Evolutionary conservation across 1,284 basidiomycete genomes (phyloP).

Genomic region (Thecaphora thlaspeos): DNA sequence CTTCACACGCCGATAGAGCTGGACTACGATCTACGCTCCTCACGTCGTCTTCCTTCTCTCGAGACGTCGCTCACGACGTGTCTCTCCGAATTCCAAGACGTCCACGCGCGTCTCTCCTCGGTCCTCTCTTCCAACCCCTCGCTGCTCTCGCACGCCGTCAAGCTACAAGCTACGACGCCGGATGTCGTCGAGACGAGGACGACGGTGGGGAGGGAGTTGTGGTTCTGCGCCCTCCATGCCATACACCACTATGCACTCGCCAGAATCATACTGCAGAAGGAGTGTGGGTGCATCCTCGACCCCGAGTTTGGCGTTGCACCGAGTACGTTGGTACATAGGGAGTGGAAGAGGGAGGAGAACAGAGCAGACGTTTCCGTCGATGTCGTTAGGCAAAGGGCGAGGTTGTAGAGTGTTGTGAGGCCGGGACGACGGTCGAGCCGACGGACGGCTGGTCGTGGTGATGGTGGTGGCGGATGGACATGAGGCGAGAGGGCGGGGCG

Average conservation of each 20-base stretch:
- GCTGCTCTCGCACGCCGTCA: slow-evolving; percentile 8
- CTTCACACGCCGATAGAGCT: too few species aligned
- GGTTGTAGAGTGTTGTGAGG: too few species aligned
- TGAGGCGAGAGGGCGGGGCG: too few species aligned
- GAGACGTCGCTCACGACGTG: slow-evolving; percentile 29
- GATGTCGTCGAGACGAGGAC: slow-evolving; percentile 35
- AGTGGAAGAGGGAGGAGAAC: slow-evolving; percentile 11
- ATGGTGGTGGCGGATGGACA: too few species aligned
- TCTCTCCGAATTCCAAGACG: slow-evolving; percentile 11
- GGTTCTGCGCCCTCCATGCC: slow-evolving; percentile 51
- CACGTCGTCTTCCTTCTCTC: slow-evolving; percentile 16
- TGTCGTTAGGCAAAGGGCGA: too few species aligned
- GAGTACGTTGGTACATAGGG: slow-evolving; percentile 40
- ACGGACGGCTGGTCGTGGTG: too few species aligned
- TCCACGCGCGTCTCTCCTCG: too few species aligned
- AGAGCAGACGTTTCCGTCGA: too few species aligned
- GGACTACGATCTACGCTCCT: slow-evolving; percentile 37
- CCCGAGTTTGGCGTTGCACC: slow-evolving; percentile 52
- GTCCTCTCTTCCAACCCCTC: background rate
- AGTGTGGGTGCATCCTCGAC: slow-evolving; percentile 36
- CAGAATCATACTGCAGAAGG: slow-evolving; percentile 45
- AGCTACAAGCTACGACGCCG: slow-evolving; percentile 46
- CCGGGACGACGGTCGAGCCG: too few species aligned
- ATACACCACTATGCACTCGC: slow-evolving; percentile 54
- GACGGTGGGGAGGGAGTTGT: slow-evolving; percentile 39